Percentiles rank a stretch among this genome's conserved stretches.
Conservation (phyloP, 2,329 filamentous ascomycete species). For the Trichoderma sp. region DNA sequence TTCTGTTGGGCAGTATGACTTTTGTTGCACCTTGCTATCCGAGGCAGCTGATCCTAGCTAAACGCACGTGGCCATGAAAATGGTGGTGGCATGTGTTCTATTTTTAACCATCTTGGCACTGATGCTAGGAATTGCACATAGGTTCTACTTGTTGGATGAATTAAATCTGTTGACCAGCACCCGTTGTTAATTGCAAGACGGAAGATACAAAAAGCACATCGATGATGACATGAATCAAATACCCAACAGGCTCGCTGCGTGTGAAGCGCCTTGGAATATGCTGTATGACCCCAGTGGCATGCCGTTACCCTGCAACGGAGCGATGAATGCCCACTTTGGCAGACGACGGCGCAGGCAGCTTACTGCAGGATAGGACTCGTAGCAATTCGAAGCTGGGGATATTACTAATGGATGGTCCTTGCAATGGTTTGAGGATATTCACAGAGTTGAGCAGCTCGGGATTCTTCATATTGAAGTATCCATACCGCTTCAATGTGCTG, state of each 20-base stretch:
- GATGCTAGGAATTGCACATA: background rate
- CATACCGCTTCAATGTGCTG: background rate
- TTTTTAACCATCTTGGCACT: background rate
- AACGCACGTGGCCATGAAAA: background rate
- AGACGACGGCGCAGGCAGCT: background rate
- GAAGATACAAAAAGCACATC: no score
- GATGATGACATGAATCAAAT: background rate
- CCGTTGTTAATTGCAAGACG: no score
- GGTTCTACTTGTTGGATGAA: background rate
- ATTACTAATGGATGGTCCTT: background rate
- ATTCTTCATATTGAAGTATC: background rate
- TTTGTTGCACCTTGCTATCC: no score
- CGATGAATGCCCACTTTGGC: constrained; percentile 1
- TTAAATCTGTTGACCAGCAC: no score
- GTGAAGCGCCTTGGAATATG: background rate
- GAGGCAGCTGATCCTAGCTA: background rate
- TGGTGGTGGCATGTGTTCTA: background rate
- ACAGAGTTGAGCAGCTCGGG: no score
- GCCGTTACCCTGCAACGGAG: constrained; percentile 17
- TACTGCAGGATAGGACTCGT: background rate
- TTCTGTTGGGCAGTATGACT: no score
- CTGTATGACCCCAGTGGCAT: background rate
- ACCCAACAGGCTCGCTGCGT: background rate
- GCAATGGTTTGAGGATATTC: background rate
- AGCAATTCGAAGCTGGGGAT: background rate